Evolutionary conservation across 805 yeast species (phyloP).

Genomic region (Candida suzukii): DNA sequence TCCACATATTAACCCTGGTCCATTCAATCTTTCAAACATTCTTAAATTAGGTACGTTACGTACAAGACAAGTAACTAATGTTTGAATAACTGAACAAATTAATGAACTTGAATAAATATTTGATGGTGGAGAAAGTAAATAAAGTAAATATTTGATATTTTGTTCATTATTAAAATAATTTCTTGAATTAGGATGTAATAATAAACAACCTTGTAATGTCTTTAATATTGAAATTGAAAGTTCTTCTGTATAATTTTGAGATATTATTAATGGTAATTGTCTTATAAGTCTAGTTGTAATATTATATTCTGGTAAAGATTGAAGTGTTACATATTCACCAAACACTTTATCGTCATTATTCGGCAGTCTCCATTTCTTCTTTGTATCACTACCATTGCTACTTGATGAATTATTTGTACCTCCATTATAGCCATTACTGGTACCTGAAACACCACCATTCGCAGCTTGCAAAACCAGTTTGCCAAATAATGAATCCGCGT

Average conservation of each 20-base stretch:
- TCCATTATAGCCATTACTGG: too few relatives aligned
- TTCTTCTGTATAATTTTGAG: conserved; percentile 10
- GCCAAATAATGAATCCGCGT: conserved; percentile 15
- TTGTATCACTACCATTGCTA: neutral
- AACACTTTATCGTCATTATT: conserved; percentile 17
- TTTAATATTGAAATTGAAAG: conserved; percentile 22
- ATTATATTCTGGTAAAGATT: conserved; percentile 48
- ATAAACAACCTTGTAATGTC: conserved; percentile 51
- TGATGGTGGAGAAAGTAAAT: conserved; percentile 11
- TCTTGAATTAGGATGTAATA: conserved; percentile 53
- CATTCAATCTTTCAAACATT: conserved; percentile 48
- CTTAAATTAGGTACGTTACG: conserved; percentile 52
- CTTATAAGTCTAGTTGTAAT: conserved; percentile 31
- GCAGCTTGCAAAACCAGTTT: conserved; percentile 6
- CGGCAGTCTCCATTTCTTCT: conserved; percentile 23
- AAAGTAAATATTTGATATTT: conserved; percentile 31
- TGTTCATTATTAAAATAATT: conserved; percentile 34
- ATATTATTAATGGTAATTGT: conserved; percentile 13
- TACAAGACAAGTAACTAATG: conserved; percentile 52
- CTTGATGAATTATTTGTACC: neutral
- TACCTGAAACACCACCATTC: neutral
- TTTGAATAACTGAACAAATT: conserved; percentile 38
- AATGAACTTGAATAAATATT: conserved; percentile 13
- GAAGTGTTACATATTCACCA: conserved; percentile 37
- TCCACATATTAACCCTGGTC: conserved; percentile 45